Evolutionary conservation across 1,284 basidiomycete genomes (phyloP).

Genomic region (Schizophyllum commune): DNA sequence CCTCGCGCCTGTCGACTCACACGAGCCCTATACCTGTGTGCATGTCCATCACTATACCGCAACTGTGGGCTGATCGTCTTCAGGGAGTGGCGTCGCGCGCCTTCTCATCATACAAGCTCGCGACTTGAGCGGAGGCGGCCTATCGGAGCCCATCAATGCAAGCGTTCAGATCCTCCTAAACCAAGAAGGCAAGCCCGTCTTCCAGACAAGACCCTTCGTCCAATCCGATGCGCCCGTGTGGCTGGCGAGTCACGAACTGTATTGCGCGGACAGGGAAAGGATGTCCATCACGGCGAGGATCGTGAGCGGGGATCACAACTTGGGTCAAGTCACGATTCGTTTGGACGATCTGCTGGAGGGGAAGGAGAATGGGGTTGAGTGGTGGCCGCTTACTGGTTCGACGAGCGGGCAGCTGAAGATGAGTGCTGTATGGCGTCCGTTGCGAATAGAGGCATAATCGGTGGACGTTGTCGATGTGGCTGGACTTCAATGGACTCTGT

Average conservation of each 20-base stretch:
- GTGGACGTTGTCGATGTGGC: neutral
- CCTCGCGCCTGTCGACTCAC: neutral
- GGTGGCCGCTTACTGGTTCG: neutral
- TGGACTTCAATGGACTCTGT: neutral
- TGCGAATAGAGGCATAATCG: neutral
- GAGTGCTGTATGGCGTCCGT: neutral
- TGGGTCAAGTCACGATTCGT: neutral
- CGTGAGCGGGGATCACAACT: neutral
- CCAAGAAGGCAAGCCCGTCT: neutral
- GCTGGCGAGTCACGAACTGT: neutral
- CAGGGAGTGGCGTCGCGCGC: neutral
- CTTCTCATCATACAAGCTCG: neutral
- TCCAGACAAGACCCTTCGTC: neutral
- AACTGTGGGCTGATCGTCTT: neutral
- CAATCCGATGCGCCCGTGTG: neutral
- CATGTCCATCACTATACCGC: neutral
- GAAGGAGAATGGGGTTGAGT: neutral
- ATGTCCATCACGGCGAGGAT: neutral
- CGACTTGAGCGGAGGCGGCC: neutral
- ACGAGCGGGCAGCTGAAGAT: neutral
- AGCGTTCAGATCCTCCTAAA: neutral
- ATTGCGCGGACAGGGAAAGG: neutral
- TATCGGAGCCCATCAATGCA: neutral
- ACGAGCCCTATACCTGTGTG: neutral
- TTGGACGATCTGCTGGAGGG: neutral